Conservation (phyloP, 129 eudicot genomes). For the Centrapalus pauciflorus region DNA sequence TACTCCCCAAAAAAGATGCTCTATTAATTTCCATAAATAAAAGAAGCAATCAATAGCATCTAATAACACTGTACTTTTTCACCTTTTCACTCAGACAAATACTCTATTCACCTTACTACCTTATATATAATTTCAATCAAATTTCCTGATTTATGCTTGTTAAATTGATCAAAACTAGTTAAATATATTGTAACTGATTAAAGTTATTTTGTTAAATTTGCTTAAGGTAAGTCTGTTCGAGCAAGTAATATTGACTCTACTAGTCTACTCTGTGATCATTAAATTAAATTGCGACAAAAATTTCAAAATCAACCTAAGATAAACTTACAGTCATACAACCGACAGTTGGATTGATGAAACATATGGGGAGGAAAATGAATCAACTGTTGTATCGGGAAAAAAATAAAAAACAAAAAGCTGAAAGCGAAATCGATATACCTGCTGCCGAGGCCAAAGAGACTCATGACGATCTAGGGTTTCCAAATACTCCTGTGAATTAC, state of each 20-base stretch:
- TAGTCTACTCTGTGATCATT: not conserved
- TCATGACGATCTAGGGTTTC: conserved; percentile 35
- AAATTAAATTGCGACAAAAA: not conserved
- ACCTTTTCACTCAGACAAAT: not conserved
- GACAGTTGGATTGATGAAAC: conserved; percentile 6
- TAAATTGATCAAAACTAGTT: not conserved
- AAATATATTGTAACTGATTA: not conserved
- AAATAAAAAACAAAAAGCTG: not conserved
- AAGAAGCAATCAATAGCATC: not conserved
- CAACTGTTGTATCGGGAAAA: not conserved
- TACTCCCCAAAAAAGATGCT: not conserved
- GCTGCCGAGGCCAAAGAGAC: conserved; percentile 72
- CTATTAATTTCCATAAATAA: not conserved
- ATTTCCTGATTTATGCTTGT: not conserved
- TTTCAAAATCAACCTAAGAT: not conserved
- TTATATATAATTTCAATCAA: not conserved
- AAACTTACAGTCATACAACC: not conserved
- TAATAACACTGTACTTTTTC: not conserved
- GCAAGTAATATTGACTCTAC: not conserved
- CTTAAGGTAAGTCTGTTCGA: not conserved
- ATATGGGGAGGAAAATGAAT: not conserved
- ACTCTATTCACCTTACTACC: not conserved
- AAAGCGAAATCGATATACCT: conserved; percentile 27
- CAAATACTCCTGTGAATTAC: not conserved
- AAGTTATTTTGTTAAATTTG: not conserved